These are phyloP conservation scores for Jatropha curcas DNA, from an alignment of 345 rosid genomes.

Conservation along the genomic window DNA sequence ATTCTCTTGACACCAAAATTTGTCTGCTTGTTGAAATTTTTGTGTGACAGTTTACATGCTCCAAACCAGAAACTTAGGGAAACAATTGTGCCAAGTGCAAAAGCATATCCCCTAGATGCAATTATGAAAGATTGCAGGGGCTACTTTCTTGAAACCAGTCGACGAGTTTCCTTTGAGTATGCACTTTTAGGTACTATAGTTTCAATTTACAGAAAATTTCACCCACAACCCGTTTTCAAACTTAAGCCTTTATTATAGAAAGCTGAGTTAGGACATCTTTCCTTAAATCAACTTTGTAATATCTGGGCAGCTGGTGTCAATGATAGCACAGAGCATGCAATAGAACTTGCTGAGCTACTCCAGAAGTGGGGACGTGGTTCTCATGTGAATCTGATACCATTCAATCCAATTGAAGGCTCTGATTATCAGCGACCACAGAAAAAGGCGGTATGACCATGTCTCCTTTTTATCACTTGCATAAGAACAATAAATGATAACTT, in stretches of 20 bases:
- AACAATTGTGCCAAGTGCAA: conserved; percentile 92
- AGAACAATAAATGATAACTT: conserved; percentile 3
- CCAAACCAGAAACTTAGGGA: conserved; percentile 90
- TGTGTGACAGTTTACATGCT: conserved; percentile 71
- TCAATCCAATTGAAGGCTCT: conserved; percentile 86
- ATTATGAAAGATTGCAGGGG: conserved; percentile 91
- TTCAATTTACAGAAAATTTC: conserved; percentile 7
- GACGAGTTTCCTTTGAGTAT: conserved; percentile 88
- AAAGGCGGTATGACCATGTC: conserved; percentile 55
- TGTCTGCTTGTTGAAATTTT: neutral
- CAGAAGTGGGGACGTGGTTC: conserved; percentile 74
- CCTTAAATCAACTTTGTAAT: neutral
- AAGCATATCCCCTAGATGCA: conserved; percentile 88
- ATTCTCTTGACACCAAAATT: neutral
- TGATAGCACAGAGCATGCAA: conserved; percentile 73
- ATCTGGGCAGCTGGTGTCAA: conserved; percentile 80
- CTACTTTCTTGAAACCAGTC: conserved; percentile 72
- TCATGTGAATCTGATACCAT: conserved; percentile 93
- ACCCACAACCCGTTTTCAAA: too few species aligned
- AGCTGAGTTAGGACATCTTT: neutral
- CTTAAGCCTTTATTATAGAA: neutral
- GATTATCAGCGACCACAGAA: conserved; percentile 77
- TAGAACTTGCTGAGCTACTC: conserved; percentile 81
- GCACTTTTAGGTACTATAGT: conserved; percentile 72
- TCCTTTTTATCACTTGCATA: conserved; percentile 2